Base-by-base conservation (phyloP, 352 stramenopile species). In the Phytophthora fragariae region DNA sequence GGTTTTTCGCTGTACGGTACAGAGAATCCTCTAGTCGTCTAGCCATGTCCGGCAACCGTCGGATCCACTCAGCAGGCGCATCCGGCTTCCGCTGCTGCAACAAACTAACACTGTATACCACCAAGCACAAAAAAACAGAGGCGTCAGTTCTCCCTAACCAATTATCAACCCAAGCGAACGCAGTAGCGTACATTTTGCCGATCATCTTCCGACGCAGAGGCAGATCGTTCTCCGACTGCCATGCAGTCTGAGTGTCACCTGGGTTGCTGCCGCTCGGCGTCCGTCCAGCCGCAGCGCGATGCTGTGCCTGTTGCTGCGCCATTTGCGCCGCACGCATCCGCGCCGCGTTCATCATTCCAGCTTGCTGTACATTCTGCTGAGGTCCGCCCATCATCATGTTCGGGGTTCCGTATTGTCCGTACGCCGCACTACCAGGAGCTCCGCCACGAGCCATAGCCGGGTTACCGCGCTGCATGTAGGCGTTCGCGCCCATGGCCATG, bases 31-130 rank as follows among this genome's bases (percentile, higher is more conserved):
- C 98, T 24, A 99, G 85, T 55, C 97, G 91, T 55, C 98, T 97
- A 7, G 98, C 98, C 97, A 99, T 99, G 75, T 99, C 96, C 5
- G 97, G 97, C 31, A 99, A 81, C 70, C 98, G 98, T 54, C 98
- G 93, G 64, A 99, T 95, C 97, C 97, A 99, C 80, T 99, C 97
- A 27, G 96, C 86, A 10, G 97, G 94, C 17, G 98, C 97, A 80
- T 99, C 97, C 2, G 97, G 97, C 59, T 99, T 99, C 27, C 98
- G 89, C 72, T 99, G 92, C 77, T 99, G 92, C 52, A 99, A 80
- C 58, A 99, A 82, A 78, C 97, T 98, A 57, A 99, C 97, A 79
- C 85, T 92, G 62, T 31, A 68, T 1, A 46, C 19, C 41, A 76
- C 41, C 5, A 56, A 49, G 21, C 14, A 66, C 21, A 71, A 57